Base-by-base conservation (phyloP, 1,284 basidiomycete genomes). In the Leccinum fallax region DNA sequence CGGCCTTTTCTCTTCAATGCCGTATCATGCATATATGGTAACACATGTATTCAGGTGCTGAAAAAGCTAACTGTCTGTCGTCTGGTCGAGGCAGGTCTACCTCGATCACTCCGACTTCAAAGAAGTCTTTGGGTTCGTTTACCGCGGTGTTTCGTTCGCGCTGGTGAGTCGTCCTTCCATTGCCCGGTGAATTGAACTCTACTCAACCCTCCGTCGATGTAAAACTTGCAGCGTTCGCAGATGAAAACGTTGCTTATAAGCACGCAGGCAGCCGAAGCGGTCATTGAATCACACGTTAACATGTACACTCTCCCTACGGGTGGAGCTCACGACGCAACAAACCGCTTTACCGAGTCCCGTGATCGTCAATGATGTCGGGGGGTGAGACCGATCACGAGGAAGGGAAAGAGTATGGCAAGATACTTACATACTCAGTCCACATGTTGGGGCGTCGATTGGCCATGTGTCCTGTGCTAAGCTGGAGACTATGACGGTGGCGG, bases 101-200 rank as follows among this genome's bases (percentile, higher is more conserved):
- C 79, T 11, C 88, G 86, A 68, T 74, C 79, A 1, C 66, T 69
- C 80, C 0, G 87, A 89, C 51, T 90, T 87, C 71, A 85, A 84
- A 63, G 85, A 87, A 4, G 67, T 86, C 13, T 85, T 80, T 58
- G 79, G 78, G 1, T 80, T 76, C 66, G 78, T 85, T 32, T 83
- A 85, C 61, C 77, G 83, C 26, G 85, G 85, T 3, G 81, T 83
- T 10, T 70, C 73, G 13, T 87, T 84, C 71, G 84, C 85, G 24
- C 66, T 87, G 63, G 85, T 87, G 62, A 64, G 83, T 75, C 21
- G 26, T 40, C 32, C 3, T 21, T 55, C 55, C 19, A 2, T 3
- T 10, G 16, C 28, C 2, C 15, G 46, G 11, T 51, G 40, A 13
- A 19, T 11, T n/a, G 26, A 30, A 6, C 26, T 26, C 26, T 26